Evolutionary conservation across 2,329 filamentous ascomycete species (phyloP), one percentile per base, ranked within the genome.

Genomic region (Colletotrichum sp.): DNA sequence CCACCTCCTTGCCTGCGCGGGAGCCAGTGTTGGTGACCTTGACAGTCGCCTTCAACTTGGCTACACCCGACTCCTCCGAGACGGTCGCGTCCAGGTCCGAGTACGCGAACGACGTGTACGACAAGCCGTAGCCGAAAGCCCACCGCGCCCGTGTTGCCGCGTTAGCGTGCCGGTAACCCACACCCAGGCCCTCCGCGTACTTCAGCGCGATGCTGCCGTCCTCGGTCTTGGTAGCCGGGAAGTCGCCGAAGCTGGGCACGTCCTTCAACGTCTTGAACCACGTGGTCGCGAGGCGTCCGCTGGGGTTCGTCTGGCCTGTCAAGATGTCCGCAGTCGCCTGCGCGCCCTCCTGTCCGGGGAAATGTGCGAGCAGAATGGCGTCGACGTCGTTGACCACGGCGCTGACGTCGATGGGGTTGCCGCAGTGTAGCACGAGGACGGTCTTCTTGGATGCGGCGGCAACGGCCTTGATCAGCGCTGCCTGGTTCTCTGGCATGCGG

Each of bases 21-120:
- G 70, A 58, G 13, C 80, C 81, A 1, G 78, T 80, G 76, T 82
- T 81, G 34, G 74, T 36, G 8, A 88, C 87, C 79, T 89, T 92
- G 78, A 94, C 92, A 78, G 69, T 38, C 8, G 28, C 57, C 13
- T 78, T 80, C 69, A 81, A 67, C 15, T 73, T 78, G 55, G 78
- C 76, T 9, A 78, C 81, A 16, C 76, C 77, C 24, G 77, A 77
- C 58, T 75, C 74, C 4, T 79, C 80, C 18, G 74, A 26, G 8
- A 75, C 65, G 1, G 24, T 28, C 5, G 48, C 61, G 6, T 8
- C 18, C 10, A 72, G 48, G 5, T 67, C 71, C 5, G 52, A 66
- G 43, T 78, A 77, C 8, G 60, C 30, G 36, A 77, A 77, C 2
- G 67, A n/a, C 8, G 74, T 74, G 43, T 77, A 71, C 8, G 77